Evolutionary conservation across 163 green algal species (phyloP).

Genomic region (Scenedesmus sp.): DNA sequence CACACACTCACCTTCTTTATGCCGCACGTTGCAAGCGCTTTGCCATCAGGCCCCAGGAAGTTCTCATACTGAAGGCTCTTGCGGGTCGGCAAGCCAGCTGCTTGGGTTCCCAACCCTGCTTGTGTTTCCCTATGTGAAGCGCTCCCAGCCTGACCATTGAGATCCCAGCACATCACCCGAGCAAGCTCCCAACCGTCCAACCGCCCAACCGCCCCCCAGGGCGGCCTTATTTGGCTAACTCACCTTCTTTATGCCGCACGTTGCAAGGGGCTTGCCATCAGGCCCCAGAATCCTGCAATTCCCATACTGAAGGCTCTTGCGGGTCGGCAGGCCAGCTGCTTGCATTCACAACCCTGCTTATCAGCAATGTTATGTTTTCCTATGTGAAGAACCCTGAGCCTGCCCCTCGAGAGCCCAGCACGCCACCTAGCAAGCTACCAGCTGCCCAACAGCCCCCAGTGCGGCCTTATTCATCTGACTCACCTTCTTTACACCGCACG

Average conservation of each 20-base stretch:
- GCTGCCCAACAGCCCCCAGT: too few relatives aligned
- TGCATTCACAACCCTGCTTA: background rate
- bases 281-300: slow-evolving; percentile 37
- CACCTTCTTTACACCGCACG: slow-evolving; percentile 67
- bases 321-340: background rate
- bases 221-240: background rate
- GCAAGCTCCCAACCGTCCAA: too few relatives aligned
- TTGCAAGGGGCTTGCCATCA: slow-evolving; percentile 61
- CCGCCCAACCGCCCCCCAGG: too few relatives aligned
- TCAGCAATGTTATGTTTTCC: too few relatives aligned
- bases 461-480: background rate
- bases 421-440: too few relatives aligned
- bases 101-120: background rate
- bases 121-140: too few relatives aligned
- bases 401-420: too few relatives aligned
- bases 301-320: slow-evolving; percentile 29
- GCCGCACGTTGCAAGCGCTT: slow-evolving; percentile 63
- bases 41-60: slow-evolving; percentile 50
- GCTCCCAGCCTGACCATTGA: too few relatives aligned
- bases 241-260: slow-evolving; percentile 67
- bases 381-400: too few relatives aligned
- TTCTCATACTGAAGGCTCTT: slow-evolving; percentile 22
- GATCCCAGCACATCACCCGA: too few relatives aligned
- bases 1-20: slow-evolving; percentile 55
- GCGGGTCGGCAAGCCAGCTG: background rate